A percentile compares a stretch with the other conserved stretches of the same genome.
Evolutionary conservation across 768 basidiomycete species (phyloP).

Genomic region (Wakefieldia striispora): DNA sequence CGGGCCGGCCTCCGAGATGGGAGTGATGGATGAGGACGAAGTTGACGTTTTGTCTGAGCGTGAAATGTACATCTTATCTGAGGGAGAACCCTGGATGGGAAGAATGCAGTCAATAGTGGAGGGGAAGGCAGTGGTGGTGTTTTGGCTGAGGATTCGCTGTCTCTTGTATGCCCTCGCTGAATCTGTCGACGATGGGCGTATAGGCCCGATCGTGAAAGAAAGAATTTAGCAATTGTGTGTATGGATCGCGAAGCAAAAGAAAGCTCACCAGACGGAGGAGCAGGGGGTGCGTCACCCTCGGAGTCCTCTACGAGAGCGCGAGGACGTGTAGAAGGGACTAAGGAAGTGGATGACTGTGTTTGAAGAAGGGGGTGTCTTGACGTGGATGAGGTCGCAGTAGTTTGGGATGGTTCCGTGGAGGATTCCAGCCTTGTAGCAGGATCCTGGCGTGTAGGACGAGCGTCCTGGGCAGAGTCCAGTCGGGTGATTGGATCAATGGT

Average conservation of each 20-base stretch:
- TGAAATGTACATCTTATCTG: slow-evolving; percentile 50
- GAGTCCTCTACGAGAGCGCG: slow-evolving; percentile 61
- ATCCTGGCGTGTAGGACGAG: slow-evolving; percentile 41
- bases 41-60: slow-evolving; percentile 49
- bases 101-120: slow-evolving; percentile 20
- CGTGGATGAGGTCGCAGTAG: slow-evolving; percentile 28
- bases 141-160: slow-evolving; percentile 55
- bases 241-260: not conserved
- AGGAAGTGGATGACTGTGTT: slow-evolving; percentile 34
- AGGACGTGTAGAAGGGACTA: slow-evolving; percentile 65
- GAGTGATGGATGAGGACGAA: slow-evolving; percentile 45
- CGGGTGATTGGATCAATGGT: slow-evolving; percentile 70
- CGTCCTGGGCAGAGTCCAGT: slow-evolving; percentile 56
- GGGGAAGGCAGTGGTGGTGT: slow-evolving; percentile 31
- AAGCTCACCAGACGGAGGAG: slow-evolving; percentile 25
- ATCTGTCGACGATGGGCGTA: slow-evolving; percentile 34
- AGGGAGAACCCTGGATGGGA: slow-evolving; percentile 26
- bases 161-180: slow-evolving; percentile 63
- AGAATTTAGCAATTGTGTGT: slow-evolving; percentile 2
- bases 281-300: slow-evolving; percentile 31
- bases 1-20: slow-evolving; percentile 49
- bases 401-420: slow-evolving; percentile 31
- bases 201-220: not conserved
- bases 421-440: slow-evolving; percentile 49
- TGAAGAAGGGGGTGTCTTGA: slow-evolving; percentile 26